These are phyloP conservation scores for Crithidia bombi DNA, from an alignment of 208 protist genomes.

Conservation along the genomic window DNA sequence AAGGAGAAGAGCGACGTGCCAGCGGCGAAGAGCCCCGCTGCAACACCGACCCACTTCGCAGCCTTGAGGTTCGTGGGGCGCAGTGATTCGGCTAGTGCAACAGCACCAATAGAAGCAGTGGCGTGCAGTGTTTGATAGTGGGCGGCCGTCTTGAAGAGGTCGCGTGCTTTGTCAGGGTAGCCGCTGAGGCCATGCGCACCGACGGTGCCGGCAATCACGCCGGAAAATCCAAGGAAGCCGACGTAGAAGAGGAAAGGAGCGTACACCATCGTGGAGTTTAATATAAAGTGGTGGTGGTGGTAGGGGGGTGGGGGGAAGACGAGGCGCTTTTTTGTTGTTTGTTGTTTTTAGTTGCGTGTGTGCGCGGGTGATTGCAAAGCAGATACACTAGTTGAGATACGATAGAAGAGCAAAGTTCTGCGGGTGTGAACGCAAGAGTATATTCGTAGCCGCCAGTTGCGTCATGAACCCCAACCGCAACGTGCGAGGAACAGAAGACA, in stretches of 20 bases:
- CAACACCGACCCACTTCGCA: conserved; percentile 17
- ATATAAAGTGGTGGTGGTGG: no score
- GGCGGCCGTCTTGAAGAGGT: conserved; percentile 16
- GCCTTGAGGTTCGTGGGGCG: conserved; percentile 6
- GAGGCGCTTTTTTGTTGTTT: neutral
- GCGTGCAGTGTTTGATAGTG: conserved; percentile 42
- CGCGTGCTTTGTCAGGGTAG: neutral
- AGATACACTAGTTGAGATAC: no score
- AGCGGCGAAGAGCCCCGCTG: conserved; percentile 19
- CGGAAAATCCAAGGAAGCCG: conserved; percentile 26
- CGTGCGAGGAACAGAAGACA: no score
- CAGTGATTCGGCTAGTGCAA: conserved; percentile 6
- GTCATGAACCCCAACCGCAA: no score
- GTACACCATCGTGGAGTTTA: neutral
- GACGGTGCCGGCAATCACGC: conserved; percentile 25
- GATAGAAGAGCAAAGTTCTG: no score
- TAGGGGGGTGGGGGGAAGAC: no score
- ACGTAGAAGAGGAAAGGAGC: conserved; percentile 8
- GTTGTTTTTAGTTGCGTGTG: neutral
- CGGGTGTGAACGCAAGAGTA: no score
- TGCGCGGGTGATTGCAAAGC: neutral
- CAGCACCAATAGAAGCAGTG: conserved; percentile 23
- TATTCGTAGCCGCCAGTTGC: no score
- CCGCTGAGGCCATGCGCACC: conserved; percentile 29
- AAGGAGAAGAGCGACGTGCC: conserved; percentile 39